A percentile compares a stretch with the other conserved stretches of the same genome.
These are phyloP conservation scores for Pestalotiopsis sp. DNA, from an alignment of 2,329 filamentous ascomycete species.

Conservation along the genomic window DNA sequence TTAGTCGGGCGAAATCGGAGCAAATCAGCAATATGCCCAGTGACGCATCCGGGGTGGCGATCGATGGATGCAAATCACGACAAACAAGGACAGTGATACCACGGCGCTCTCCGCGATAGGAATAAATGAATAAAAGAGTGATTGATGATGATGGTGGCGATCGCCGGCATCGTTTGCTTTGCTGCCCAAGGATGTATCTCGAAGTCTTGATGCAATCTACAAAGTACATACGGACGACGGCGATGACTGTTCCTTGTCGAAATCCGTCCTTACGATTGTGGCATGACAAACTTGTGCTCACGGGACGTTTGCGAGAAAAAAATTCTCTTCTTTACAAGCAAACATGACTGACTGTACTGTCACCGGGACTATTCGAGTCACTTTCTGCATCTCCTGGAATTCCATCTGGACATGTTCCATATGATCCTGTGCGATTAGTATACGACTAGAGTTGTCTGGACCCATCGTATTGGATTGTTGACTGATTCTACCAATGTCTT, in stretches of 20 bases:
- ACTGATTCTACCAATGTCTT: background rate
- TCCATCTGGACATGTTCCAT: background rate
- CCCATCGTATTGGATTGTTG: background rate
- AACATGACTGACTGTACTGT: background rate
- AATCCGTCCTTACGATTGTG: slow-evolving; percentile 11
- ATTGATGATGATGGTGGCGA: no score
- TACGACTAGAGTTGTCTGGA: background rate
- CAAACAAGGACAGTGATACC: background rate
- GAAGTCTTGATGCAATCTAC: background rate
- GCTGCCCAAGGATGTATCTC: background rate
- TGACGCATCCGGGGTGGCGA: background rate
- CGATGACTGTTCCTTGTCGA: background rate
- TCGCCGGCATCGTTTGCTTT: background rate
- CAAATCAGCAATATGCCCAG: background rate
- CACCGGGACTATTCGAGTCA: background rate
- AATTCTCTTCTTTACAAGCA: background rate
- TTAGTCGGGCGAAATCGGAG: background rate
- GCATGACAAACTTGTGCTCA: slow-evolving; percentile 10
- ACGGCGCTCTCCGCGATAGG: background rate
- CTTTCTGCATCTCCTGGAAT: background rate
- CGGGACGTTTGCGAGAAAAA: background rate
- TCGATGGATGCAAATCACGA: background rate
- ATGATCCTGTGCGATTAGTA: background rate
- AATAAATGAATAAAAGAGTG: background rate
- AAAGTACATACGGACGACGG: background rate